phyloP scores from a whole-genome alignment of 371 early-diverging fungal genomes.

The Mucor lusitanicus region DNA sequence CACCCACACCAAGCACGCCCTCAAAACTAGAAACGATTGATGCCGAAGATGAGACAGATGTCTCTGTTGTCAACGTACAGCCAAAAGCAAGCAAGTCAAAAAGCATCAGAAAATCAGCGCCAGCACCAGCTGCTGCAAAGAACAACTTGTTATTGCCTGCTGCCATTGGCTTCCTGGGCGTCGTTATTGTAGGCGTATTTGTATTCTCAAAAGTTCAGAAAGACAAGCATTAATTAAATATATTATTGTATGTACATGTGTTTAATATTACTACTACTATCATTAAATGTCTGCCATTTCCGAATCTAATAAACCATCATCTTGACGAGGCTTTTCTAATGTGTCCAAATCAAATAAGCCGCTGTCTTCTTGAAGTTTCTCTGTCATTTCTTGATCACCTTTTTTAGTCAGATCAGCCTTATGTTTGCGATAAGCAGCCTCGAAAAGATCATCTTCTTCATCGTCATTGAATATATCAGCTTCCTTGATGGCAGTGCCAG shows the following conservation, averaged over 20 bases:
- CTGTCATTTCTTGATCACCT: not conserved
- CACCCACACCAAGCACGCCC: not conserved
- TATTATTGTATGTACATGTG: not conserved
- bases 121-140: not conserved
- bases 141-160: constrained; percentile 46
- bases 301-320: not conserved
- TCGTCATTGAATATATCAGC: not conserved
- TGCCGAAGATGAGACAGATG: not conserved
- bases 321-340: no score
- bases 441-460: not conserved
- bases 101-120: constrained; percentile 7
- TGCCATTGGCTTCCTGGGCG: constrained; percentile 44
- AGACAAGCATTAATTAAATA: not conserved
- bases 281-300: not conserved
- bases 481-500: not conserved
- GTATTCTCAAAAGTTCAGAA: constrained; percentile 23
- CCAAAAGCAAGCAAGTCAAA: constrained; percentile 2
- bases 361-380: not conserved
- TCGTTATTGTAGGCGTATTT: constrained; percentile 50
- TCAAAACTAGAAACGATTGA: not conserved
- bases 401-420: not conserved
- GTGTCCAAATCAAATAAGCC: not conserved
- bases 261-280: not conserved
- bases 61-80: not conserved
- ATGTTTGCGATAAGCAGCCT: not conserved